These are phyloP conservation scores for Aspergillus sp. DNA, from an alignment of 2,329 filamentous ascomycete species.

Conservation along the genomic window DNA sequence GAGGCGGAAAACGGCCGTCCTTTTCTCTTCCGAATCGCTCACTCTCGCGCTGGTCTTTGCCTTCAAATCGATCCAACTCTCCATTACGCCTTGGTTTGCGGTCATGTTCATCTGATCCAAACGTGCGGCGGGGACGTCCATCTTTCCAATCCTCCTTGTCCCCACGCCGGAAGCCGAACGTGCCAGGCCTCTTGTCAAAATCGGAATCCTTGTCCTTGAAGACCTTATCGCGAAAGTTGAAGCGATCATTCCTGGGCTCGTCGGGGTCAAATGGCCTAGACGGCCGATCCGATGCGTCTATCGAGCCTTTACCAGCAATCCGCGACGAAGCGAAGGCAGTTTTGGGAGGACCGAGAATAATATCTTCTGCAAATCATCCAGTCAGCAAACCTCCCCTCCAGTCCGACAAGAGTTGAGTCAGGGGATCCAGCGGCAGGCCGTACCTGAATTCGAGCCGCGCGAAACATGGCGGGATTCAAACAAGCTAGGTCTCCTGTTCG, in stretches of 20 bases:
- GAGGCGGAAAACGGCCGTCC: conserved; percentile 43
- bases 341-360: conserved; percentile 76
- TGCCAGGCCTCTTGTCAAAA: conserved; percentile 24
- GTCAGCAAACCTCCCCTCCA: conserved; percentile 9
- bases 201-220: conserved; percentile 31
- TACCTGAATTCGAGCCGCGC: conserved; percentile 42
- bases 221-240: conserved; percentile 47
- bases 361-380: conserved; percentile 53
- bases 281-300: conserved; percentile 37
- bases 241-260: conserved; percentile 50
- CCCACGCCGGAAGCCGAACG: conserved; percentile 26
- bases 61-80: conserved; percentile 35
- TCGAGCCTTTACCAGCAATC: conserved; percentile 35
- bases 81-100: conserved; percentile 33
- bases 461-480: conserved; percentile 37
- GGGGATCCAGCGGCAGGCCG: conserved; percentile 16
- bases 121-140: conserved; percentile 29
- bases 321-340: conserved; percentile 72
- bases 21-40: conserved; percentile 46
- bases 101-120: conserved; percentile 34
- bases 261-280: conserved; percentile 47
- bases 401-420: background rate
- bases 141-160: conserved; percentile 36
- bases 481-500: conserved; percentile 30
- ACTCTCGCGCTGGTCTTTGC: conserved; percentile 41